Evolutionary conservation across 768 basidiomycete genomes (phyloP).

Genomic region (Leucocoprinus birnbaumii): DNA sequence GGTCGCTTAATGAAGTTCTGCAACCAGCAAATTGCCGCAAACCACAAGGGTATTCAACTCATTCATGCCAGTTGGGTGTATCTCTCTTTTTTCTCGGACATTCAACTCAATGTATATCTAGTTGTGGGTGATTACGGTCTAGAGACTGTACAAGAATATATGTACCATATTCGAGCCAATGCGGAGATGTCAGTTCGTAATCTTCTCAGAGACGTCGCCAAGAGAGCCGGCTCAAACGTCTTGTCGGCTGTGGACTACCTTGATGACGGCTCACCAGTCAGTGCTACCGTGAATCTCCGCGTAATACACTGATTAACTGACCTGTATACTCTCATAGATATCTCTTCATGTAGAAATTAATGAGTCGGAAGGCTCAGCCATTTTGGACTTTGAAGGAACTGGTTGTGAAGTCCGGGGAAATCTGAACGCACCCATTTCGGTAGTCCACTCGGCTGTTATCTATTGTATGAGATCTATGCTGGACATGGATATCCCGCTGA

Average conservation of each 20-base stretch:
- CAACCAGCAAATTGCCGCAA: constrained; percentile 88
- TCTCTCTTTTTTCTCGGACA: constrained; percentile 5
- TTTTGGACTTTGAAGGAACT: constrained; percentile 84
- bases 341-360: constrained; percentile 76
- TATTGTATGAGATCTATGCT: constrained; percentile 90
- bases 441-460: constrained; percentile 84
- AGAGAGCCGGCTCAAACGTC: constrained; percentile 60
- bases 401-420: constrained; percentile 84
- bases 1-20: constrained; percentile 2
- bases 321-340: constrained; percentile 52
- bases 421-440: constrained; percentile 81
- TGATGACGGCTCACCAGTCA: constrained; percentile 83
- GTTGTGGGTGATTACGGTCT: constrained; percentile 87
- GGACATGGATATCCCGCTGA: constrained; percentile 85
- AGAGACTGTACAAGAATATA: constrained; percentile 87
- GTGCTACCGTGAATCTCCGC: constrained; percentile 14
- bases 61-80: constrained; percentile 66
- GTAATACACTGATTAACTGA: background rate
- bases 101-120: constrained; percentile 23
- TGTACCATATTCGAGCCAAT: constrained; percentile 87
- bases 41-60: constrained; percentile 86
- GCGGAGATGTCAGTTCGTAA: constrained; percentile 86
- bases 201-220: constrained; percentile 72
- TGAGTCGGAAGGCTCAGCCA: constrained; percentile 67
- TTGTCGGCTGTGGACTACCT: constrained; percentile 79